Percentiles rank a stretch among this genome's conserved stretches.
phyloP scores from a whole-genome alignment of 257 asterid genomes.

The Solanum phureja region DNA sequence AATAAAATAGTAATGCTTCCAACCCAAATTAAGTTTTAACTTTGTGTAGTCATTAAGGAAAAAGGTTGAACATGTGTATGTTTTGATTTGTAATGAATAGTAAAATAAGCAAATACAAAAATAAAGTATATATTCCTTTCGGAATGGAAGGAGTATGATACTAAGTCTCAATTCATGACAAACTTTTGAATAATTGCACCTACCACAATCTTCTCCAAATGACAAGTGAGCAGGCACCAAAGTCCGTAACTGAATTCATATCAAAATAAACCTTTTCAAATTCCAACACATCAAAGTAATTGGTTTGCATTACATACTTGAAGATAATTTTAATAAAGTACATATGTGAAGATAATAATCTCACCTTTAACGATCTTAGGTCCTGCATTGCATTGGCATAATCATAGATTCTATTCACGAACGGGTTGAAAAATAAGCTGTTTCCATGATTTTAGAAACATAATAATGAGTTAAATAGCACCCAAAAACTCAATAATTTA shows the following conservation, averaged over 20 bases:
- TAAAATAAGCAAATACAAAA: background rate
- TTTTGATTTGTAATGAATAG: background rate
- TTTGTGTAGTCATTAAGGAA: background rate
- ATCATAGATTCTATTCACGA: slow-evolving; percentile 49
- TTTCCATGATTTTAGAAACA: slow-evolving; percentile 18
- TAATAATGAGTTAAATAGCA: slow-evolving; percentile 12
- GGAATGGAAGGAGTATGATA: background rate
- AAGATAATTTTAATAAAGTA: background rate
- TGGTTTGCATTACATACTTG: background rate
- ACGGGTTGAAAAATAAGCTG: slow-evolving; percentile 90
- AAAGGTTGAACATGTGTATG: background rate
- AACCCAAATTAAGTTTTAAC: background rate
- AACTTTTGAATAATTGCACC: slow-evolving; percentile 2
- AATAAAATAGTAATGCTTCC: background rate
- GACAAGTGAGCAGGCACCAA: slow-evolving; percentile 67
- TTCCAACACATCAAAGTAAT: background rate
- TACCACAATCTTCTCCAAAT: slow-evolving; percentile 81
- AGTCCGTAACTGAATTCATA: slow-evolving; percentile 63
- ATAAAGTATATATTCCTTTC: background rate
- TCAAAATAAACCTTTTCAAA: slow-evolving; percentile 4
- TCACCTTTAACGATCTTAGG: slow-evolving; percentile 58
- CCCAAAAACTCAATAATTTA: background rate
- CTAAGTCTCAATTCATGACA: background rate
- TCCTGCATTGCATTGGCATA: slow-evolving; percentile 64
- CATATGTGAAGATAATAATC: background rate